Evolutionary conservation across 1,139 yeast genomes (phyloP), one percentile per base, ranked within the genome.

Genomic region (Ogataea hybrid): DNA sequence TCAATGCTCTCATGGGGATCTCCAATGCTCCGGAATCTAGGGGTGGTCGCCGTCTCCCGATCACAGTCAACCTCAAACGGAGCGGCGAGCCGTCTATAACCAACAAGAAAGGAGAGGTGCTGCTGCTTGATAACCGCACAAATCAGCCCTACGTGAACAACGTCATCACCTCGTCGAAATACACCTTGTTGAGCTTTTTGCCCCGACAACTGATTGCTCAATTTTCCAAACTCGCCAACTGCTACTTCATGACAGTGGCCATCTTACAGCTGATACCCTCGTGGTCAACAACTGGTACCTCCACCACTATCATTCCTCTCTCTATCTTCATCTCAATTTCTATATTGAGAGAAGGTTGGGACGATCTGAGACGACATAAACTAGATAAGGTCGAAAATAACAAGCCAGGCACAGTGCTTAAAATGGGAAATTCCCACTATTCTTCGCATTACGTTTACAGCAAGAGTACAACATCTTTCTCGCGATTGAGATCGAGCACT

Each of bases 221-320:
- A 62, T 90, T 92, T 57, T 87, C 96, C 15, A 92, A 89, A 61
- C 60, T 92, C 35, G 98, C 98, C 14, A 92, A 92, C 58, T 73
- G 92, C 53, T 76, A 89, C 62, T 89, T 92, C 64, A 65, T 92
- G 75, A 72, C 80, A 8, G 94, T 92, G 18, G 90, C 97, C 3
- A 85, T 92, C 47, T 70, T 90, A 73, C 97, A 92, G 61, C 83
- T 90, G 94, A 84, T 92, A 41, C 98, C 98, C 0, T 80, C 90
- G 1, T 92, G 97, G 97, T 88, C 97, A 3, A 89, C 98, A 3
- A 92, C 98, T 0, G 98, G 97, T 47, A 84, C 88, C n/a, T 88
- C 80, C 61, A 92, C 97, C 3, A 92, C 98, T 2, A 90, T 92
- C 53, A 73, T 90, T 29, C 98, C 98, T 1, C 70, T 92, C 44